Evolutionary conservation across 495 filamentous ascomycete species (phyloP).

Genomic region (Penicillium ochrochloron): DNA sequence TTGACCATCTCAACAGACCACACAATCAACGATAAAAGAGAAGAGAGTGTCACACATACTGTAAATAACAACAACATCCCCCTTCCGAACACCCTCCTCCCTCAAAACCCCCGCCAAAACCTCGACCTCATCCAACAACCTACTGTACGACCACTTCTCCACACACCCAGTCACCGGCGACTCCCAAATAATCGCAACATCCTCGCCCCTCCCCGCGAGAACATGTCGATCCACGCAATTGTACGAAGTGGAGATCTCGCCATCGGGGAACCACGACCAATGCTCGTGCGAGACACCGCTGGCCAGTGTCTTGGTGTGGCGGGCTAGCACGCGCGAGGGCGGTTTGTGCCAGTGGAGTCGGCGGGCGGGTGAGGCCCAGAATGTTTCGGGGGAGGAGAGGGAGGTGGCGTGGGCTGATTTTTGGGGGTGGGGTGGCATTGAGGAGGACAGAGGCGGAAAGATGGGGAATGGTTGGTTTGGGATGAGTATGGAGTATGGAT

Average conservation of each 20-base stretch:
- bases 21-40: no score
- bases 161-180: slow-evolving; percentile 81
- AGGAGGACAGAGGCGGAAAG: neutral
- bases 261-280: slow-evolving; percentile 90
- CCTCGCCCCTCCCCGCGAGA: slow-evolving; percentile 68
- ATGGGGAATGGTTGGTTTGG: no score
- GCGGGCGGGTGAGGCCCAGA: slow-evolving; percentile 77
- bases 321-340: slow-evolving; percentile 54
- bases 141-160: slow-evolving; percentile 69
- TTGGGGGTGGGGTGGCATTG: slow-evolving; percentile 42
- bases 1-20: neutral
- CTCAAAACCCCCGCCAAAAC: slow-evolving; percentile 79
- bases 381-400: slow-evolving; percentile 61
- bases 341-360: slow-evolving; percentile 80
- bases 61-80: slow-evolving; percentile 92
- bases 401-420: slow-evolving; percentile 44
- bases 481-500: no score
- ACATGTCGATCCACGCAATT: slow-evolving; percentile 94
- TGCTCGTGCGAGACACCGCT: slow-evolving; percentile 56
- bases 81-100: slow-evolving; percentile 81
- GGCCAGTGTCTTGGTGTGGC: slow-evolving; percentile 51
- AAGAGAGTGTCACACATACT: no score
- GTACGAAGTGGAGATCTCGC: slow-evolving; percentile 86
- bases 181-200: slow-evolving; percentile 83
- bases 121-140: slow-evolving; percentile 83